phyloP scores from a whole-genome alignment of 2,329 filamentous ascomycete species.

The Calycina herbarum region DNA sequence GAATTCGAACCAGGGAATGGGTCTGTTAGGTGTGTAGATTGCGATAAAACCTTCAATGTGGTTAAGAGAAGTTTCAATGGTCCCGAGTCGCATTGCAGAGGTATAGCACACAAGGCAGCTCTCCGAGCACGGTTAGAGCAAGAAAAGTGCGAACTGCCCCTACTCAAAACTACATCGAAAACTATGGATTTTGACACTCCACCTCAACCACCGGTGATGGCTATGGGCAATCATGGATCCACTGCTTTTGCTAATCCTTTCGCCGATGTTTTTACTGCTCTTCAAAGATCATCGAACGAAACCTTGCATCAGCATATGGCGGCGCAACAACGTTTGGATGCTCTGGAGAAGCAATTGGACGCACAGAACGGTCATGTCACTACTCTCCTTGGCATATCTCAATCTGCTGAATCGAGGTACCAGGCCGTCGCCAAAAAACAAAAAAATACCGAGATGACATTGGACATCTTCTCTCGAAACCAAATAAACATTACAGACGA shows the following conservation, averaged over 20 bases:
- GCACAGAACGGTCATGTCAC: background rate
- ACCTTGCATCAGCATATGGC: background rate
- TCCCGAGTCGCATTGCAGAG: background rate
- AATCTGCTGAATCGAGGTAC: background rate
- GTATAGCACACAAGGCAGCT: background rate
- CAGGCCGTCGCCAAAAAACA: background rate
- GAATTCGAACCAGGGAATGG: background rate
- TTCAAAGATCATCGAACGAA: background rate
- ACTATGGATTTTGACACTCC: background rate
- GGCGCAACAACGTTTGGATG: background rate
- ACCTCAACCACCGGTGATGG: background rate
- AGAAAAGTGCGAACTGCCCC: background rate
- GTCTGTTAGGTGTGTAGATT: background rate
- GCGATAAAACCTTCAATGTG: background rate
- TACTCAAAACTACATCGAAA: background rate
- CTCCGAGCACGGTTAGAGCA: background rate
- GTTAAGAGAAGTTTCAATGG: background rate
- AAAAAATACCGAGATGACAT: background rate
- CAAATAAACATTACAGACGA: background rate
- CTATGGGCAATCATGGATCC: background rate
- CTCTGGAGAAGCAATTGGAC: background rate
- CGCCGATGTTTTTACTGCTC: background rate
- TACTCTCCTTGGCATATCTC: background rate
- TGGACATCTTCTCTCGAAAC: background rate
- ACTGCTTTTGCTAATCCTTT: background rate